Evolutionary conservation across 805 yeast genomes (phyloP).

Genomic region (Yarrowia sp.): DNA sequence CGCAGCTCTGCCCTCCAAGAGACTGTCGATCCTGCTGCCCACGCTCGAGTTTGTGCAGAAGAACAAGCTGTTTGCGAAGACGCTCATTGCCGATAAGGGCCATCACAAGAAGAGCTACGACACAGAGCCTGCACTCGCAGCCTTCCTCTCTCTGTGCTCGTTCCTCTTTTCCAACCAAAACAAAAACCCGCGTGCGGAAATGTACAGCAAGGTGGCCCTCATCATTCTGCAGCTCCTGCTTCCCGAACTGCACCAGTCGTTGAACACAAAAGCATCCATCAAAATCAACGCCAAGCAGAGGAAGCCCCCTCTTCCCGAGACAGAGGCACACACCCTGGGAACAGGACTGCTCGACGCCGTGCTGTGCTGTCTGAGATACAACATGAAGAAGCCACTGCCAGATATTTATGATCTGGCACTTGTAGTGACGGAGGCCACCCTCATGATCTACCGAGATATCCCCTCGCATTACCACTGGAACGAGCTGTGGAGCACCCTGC

Average conservation of each 20-base stretch:
- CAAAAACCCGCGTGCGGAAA: constrained; percentile 32
- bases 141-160: constrained; percentile 37
- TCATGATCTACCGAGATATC: neutral
- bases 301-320: constrained; percentile 35
- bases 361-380: constrained; percentile 38
- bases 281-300: constrained; percentile 29
- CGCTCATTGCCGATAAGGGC: constrained; percentile 32
- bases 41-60: constrained; percentile 40
- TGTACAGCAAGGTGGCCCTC: constrained; percentile 38
- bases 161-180: constrained; percentile 37
- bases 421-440: neutral
- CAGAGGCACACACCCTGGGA: constrained; percentile 34
- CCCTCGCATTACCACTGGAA: constrained; percentile 41
- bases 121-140: constrained; percentile 34
- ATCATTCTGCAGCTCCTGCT: constrained; percentile 38
- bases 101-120: constrained; percentile 19
- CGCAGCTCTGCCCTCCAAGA: neutral
- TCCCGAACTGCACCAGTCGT: constrained; percentile 33
- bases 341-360: constrained; percentile 41
- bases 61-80: constrained; percentile 39
- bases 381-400: constrained; percentile 34
- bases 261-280: constrained; percentile 24
- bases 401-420: constrained; percentile 36
- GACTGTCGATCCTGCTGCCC: neutral
- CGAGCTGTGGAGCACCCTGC: constrained; percentile 41